Base-by-base conservation (phyloP, 495 filamentous ascomycete species). In the Platismatia glauca region DNA sequence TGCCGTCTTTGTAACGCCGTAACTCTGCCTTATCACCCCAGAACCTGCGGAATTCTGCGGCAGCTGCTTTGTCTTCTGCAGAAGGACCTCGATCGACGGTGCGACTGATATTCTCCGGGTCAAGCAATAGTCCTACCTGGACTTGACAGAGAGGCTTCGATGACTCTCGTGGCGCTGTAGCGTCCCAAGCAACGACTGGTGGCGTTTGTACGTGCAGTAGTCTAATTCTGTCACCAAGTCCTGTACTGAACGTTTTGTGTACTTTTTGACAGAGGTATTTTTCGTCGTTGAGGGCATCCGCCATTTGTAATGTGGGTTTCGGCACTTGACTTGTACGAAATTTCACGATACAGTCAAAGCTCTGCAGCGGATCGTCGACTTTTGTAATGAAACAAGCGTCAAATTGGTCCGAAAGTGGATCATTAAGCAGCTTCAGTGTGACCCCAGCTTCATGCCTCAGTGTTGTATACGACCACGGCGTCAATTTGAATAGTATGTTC, bases 401-500 rank as follows among this genome's bases (percentile, higher is more conserved):
- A 66, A 97, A 96, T 62, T 89, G 87, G 68, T 96, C 90, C 58
- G 84, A 81, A 24, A 82, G 72, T n/a, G 78, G 79, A 66, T 94
- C 83, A 62, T 85, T 86, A 20, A 97, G 79, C 70, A 89, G 84
- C n/a, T 77, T 79, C 29, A 94, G 68, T 0, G 90, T 88, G 59
- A 78, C 76, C 52, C 70, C 78, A 18, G 91, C 90, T 69, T 97
- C 90, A 48, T 86, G 82, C 57, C 83, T 82, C 59, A 89, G 74
- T 70, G 84, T 67, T 8, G 75, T 70, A 69, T 95, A 95, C 12
- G 91, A 93, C 88, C 89, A 96, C 38, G 81, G 72, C 0, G 85
- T 87, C 90, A 96, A 95, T 70, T 96, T 97, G 76, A 87, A 97
- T 20, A 96, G 78, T 44, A 97, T 63, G 69, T 98, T 97, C 64